Evolutionary conservation across 176 grass and related monocot species (phyloP).

Genomic region (Dactylis glomerata): DNA sequence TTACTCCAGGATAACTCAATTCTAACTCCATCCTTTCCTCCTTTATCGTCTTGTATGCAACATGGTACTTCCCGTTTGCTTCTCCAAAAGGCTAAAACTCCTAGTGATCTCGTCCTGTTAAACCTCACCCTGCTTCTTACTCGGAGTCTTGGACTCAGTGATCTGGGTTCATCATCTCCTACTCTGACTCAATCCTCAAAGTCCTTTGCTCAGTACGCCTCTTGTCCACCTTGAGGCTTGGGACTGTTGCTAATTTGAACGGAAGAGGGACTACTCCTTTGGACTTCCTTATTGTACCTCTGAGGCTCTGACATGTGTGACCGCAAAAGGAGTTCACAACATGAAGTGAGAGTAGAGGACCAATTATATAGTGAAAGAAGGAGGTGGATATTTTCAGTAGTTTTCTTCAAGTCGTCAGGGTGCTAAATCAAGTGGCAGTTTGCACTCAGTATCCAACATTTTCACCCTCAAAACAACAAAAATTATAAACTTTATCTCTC

Average conservation of each 20-base stretch:
- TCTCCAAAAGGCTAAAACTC: background rate
- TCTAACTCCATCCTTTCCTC: background rate
- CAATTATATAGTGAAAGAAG: background rate
- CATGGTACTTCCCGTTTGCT: background rate
- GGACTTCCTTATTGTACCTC: background rate
- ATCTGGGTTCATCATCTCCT: background rate
- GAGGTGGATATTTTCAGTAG: background rate
- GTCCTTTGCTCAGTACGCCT: background rate
- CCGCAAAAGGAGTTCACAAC: background rate
- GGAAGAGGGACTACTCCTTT: background rate
- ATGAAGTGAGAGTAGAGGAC: background rate
- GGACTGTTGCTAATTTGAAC: background rate
- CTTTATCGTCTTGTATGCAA: background rate
- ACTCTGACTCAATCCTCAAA: background rate
- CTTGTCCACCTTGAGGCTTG: background rate
- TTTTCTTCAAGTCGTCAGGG: background rate
- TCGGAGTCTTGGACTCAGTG: background rate
- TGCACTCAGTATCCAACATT: background rate
- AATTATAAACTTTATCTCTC: background rate
- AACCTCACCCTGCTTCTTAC: background rate
- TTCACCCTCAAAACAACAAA: background rate
- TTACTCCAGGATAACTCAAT: background rate
- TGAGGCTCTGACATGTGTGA: background rate
- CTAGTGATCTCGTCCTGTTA: background rate
- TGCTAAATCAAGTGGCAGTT: background rate